Conservation (phyloP, 176 grass and related monocot species). For the Carex myosuroides region DNA sequence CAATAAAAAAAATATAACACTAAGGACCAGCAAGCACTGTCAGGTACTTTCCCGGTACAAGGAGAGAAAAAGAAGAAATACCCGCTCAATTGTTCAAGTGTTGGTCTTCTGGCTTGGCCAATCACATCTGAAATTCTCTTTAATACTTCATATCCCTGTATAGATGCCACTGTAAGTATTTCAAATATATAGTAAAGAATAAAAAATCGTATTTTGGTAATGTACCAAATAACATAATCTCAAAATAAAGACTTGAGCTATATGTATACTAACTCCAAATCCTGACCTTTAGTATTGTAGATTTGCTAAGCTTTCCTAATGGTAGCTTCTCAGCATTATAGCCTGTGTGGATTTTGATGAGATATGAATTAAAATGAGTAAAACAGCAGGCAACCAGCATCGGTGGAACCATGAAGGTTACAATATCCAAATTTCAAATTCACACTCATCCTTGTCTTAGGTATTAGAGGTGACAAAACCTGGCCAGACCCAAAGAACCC, state of each 20-base stretch:
- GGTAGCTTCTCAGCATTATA: slow-evolving; percentile 97
- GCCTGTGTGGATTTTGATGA: slow-evolving; percentile 34
- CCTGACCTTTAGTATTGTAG: slow-evolving; percentile 85
- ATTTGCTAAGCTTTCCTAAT: slow-evolving; percentile 93
- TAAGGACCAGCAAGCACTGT: not conserved
- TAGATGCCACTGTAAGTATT: slow-evolving; percentile 23
- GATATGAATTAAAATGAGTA: slow-evolving; percentile 33
- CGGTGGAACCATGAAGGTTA: not conserved
- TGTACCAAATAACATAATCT: not conserved
- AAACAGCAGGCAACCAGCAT: not conserved
- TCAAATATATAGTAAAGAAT: slow-evolving; percentile 21
- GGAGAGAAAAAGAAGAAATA: slow-evolving; percentile 27
- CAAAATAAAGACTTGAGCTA: not conserved
- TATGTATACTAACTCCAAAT: slow-evolving; percentile 14
- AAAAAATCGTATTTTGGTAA: not conserved
- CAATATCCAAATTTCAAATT: not conserved
- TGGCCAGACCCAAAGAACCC: too few relatives aligned
- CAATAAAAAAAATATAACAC: not conserved
- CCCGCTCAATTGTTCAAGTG: slow-evolving; percentile 89
- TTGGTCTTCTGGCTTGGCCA: slow-evolving; percentile 44
- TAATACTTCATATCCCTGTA: slow-evolving; percentile 83
- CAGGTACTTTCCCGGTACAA: not conserved
- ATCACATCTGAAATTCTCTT: slow-evolving; percentile 85
- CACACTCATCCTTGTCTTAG: not conserved
- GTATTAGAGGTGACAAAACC: too few relatives aligned